Percentiles rank a stretch among this genome's conserved stretches.
phyloP scores from a whole-genome alignment of 2,329 filamentous ascomycete species.

The Aspergillus sp. region DNA sequence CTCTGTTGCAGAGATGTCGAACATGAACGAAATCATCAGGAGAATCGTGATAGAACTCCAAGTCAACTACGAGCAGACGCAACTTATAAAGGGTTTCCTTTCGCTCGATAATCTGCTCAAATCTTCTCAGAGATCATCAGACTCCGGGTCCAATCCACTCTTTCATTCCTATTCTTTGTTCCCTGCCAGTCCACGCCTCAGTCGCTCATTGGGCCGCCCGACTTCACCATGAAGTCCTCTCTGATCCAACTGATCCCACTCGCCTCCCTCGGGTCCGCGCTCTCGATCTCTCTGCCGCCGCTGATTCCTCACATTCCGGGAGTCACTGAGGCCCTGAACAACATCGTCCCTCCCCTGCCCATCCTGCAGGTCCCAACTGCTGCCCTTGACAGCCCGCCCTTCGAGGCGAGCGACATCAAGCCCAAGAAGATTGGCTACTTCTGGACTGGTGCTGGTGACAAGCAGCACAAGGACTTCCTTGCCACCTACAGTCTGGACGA shows the following conservation, averaged over 20 bases:
- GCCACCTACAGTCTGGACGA: constrained; percentile 36
- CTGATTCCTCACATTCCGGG: constrained; percentile 64
- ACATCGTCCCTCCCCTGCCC: constrained; percentile 58
- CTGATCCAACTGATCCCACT: constrained; percentile 21
- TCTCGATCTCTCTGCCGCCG: constrained; percentile 51
- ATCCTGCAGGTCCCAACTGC: constrained; percentile 64
- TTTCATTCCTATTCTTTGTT: not conserved
- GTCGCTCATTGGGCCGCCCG: not conserved
- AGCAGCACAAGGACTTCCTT: constrained; percentile 52
- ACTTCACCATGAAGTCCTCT: constrained; percentile 7
- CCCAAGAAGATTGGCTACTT: constrained; percentile 71
- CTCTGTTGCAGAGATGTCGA: constrained; percentile 6
- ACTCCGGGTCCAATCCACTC: not conserved
- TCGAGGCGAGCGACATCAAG: constrained; percentile 59
- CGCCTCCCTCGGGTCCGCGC: constrained; percentile 25
- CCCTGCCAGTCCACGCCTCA: not conserved
- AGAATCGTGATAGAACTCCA: not conserved
- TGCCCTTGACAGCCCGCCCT: constrained; percentile 45
- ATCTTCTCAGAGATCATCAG: constrained; percentile 10
- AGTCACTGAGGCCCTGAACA: constrained; percentile 60
- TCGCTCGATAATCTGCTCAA: constrained; percentile 14
- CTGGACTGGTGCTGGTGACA: constrained; percentile 66
- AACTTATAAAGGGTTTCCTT: constrained; percentile 7
- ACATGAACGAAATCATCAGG: not conserved
- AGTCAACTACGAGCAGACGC: not conserved